Evolutionary conservation across 192 early-diverging fungal species (phyloP).

Genomic region (Gaertneriomyces semiglobifer): DNA sequence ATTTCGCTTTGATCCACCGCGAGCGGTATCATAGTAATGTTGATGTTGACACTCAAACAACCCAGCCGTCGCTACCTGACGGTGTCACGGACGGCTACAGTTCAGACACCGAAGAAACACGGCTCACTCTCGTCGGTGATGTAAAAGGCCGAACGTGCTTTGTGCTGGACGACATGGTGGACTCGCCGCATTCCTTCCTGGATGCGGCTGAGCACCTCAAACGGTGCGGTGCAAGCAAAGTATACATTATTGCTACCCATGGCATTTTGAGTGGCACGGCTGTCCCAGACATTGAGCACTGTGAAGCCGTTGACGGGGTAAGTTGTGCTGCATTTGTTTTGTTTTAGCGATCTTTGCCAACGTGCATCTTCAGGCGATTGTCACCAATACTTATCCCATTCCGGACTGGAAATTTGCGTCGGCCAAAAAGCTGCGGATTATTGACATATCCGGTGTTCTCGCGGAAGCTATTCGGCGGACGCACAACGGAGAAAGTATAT

Average conservation of each 20-base stretch:
- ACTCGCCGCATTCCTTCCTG: conserved; percentile 83
- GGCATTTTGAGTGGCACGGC: conserved; percentile 89
- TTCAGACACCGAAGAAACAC: conserved; percentile 26
- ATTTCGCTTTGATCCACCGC: conserved; percentile 95
- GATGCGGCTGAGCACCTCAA: conserved; percentile 88
- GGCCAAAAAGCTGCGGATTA: conserved; percentile 73
- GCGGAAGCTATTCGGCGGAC: conserved; percentile 91
- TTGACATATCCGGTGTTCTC: conserved; percentile 87
- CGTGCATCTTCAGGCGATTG: conserved; percentile 53
- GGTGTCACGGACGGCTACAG: conserved; percentile 7
- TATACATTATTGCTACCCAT: conserved; percentile 92
- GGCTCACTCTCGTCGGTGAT: conserved; percentile 57
- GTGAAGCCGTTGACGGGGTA: conserved; percentile 70
- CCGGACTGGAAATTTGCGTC: conserved; percentile 62
- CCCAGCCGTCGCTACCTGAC: conserved; percentile 10
- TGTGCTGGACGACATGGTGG: conserved; percentile 87
- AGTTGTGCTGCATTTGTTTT: conserved; percentile 21
- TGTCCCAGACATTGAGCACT: conserved; percentile 78
- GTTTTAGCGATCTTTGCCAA: background rate
- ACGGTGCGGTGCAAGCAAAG: conserved; percentile 75
- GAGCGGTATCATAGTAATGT: conserved; percentile 58
- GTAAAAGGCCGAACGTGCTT: conserved; percentile 51
- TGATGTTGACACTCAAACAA: background rate
- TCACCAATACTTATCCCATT: conserved; percentile 89
- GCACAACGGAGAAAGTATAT: conserved; percentile 92